Base-by-base conservation (phyloP, 148 eudicot genomes). In the Chenopodium suecicum region DNA sequence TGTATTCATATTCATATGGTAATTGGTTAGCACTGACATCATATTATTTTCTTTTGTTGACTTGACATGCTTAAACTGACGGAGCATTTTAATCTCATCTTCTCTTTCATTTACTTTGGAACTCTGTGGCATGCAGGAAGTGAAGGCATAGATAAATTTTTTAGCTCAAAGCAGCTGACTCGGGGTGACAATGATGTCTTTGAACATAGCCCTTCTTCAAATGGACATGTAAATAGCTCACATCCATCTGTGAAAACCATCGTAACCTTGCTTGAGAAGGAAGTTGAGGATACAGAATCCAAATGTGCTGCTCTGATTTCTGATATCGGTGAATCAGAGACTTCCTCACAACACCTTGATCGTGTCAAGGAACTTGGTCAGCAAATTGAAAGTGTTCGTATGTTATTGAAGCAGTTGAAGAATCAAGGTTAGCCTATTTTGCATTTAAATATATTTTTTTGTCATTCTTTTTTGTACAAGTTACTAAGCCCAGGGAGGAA, bases 331-430 rank as follows among this genome's bases (percentile, higher is more conserved):
- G 67, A 81, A 41, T 80, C 90, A 11, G 90, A 86, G 82, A 80
- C 86, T 71, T 90, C 94, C 23, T 44, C 74, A 4, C 88, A 79
- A n/a, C 86, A 90, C 83, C 88, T 87, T 74, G 86, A 87, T 79
- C 82, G 77, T 48, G 85, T 91, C 67, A 89, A 88, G 83, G 89
- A 95, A 84, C 92, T 95, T 50, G 76, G 81, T 73, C 88, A 83
- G 82, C 91, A 91, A 83, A 93, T 93, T 54, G 94, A 88, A 84
- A 88, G 78, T 71, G 90, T 95, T 85, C 92, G 88, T 82, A 86
- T 85, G 84, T 84, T 95, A 75, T 78, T 95, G 82, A 79, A 74
- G 72, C 86, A 86, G 67, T 82, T 95, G 81, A 85, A 91, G 79
- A 82, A 86, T 72, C 87, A 85, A 68, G 85, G 83, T 64, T 90